A percentile compares a stretch with the other conserved stretches of the same genome.
Conservation (phyloP, 179 eudicot genomes). For the Sideroxylon spinosum region DNA sequence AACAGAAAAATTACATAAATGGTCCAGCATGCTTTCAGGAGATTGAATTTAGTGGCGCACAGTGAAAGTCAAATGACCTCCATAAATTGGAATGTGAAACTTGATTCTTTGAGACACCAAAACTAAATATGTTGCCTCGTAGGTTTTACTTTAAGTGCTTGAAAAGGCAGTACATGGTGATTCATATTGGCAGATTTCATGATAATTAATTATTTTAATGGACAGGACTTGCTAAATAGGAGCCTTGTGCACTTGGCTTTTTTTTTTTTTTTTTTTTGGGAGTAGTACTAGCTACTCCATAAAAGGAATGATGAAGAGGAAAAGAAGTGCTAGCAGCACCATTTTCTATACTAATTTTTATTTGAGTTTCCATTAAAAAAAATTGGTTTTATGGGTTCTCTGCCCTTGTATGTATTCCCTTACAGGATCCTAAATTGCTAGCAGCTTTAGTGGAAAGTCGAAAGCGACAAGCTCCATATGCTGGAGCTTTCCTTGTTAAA, state of each 20-base stretch:
- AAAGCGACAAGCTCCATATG: constrained; percentile 87
- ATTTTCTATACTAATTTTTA: not conserved
- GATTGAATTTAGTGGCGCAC: not conserved
- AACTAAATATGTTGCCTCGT: constrained; percentile 9
- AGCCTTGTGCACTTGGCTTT: too few species aligned
- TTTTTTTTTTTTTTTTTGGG: not conserved
- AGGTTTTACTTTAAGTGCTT: not conserved
- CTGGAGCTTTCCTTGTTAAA: constrained; percentile 94
- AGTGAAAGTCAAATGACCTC: not conserved
- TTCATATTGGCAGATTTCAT: not conserved
- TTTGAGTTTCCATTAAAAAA: not conserved
- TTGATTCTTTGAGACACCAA: not conserved
- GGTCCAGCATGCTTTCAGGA: not conserved
- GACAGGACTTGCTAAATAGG: not conserved
- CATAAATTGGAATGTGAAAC: not conserved
- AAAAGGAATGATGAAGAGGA: not conserved
- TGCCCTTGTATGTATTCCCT: constrained; percentile 12
- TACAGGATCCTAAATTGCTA: constrained; percentile 84
- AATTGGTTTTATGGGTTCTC: not conserved
- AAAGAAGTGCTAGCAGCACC: not conserved
- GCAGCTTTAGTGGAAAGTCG: constrained; percentile 83
- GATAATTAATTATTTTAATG: not conserved
- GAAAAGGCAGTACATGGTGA: not conserved
- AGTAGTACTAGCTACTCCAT: not conserved
- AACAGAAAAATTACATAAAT: not conserved